A percentile compares a stretch with the other conserved stretches of the same genome.
Evolutionary conservation across 2,329 filamentous ascomycete species (phyloP).

Genomic region (Hypoxylon sp.): DNA sequence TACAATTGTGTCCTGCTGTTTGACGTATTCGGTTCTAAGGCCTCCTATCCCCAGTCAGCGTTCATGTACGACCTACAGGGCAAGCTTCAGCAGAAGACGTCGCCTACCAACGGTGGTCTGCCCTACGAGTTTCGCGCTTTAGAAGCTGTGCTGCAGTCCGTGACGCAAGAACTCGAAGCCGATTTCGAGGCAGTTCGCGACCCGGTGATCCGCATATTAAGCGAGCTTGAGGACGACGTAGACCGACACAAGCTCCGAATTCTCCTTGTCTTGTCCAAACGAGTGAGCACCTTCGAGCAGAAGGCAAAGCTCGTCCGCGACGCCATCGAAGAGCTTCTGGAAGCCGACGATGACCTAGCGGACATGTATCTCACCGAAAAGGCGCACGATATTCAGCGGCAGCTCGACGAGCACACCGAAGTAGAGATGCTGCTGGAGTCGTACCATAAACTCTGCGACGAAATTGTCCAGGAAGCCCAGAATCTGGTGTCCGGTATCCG

Average conservation of each 20-base stretch:
- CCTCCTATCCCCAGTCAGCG: slow-evolving; percentile 92
- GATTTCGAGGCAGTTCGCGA: slow-evolving; percentile 95
- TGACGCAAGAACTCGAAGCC: slow-evolving; percentile 88
- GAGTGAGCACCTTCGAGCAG: slow-evolving; percentile 95
- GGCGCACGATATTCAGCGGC: slow-evolving; percentile 72
- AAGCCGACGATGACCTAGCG: slow-evolving; percentile 93
- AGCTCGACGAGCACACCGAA: slow-evolving; percentile 90
- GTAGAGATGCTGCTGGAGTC: slow-evolving; percentile 97
- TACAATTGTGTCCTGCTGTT: slow-evolving; percentile 93
- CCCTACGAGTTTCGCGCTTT: slow-evolving; percentile 97
- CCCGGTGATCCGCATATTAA: slow-evolving; percentile 86
- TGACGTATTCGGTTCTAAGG: slow-evolving; percentile 92
- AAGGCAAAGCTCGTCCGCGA: slow-evolving; percentile 94
- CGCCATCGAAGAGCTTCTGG: slow-evolving; percentile 91
- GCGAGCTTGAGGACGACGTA: slow-evolving; percentile 94
- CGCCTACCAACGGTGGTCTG: slow-evolving; percentile 67
- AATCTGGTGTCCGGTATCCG: slow-evolving; percentile 94
- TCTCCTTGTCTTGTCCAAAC: slow-evolving; percentile 92
- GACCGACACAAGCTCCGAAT: slow-evolving; percentile 92
- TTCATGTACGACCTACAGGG: slow-evolving; percentile 98
- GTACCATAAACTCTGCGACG: slow-evolving; percentile 96
- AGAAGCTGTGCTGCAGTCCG: slow-evolving; percentile 92
- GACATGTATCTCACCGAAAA: slow-evolving; percentile 97
- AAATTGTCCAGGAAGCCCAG: slow-evolving; percentile 94
- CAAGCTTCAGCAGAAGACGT: slow-evolving; percentile 83